Conservation (phyloP, 2,329 filamentous ascomycete species). For the Alternaria incomplexa region DNA sequence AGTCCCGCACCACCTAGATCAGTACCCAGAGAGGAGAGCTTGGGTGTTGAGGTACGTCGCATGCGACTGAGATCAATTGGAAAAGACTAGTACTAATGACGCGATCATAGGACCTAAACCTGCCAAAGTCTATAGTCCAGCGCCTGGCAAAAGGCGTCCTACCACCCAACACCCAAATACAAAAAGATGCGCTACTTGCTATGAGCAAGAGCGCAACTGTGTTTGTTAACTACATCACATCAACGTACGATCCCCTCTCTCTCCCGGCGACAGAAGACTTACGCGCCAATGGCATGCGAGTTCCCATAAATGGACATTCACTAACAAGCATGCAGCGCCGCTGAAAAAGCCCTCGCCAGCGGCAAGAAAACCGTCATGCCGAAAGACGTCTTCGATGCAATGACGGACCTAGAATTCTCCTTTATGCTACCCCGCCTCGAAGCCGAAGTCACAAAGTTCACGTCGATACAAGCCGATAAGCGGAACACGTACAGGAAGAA, state of each 20-base stretch:
- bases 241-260: conserved; percentile 62
- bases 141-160: conserved; percentile 80
- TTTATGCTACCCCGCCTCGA: conserved; percentile 75
- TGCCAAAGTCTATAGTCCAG: conserved; percentile 82
- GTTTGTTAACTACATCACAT: conserved; percentile 80
- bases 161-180: conserved; percentile 80
- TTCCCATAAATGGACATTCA: background rate
- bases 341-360: conserved; percentile 69
- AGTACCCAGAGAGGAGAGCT: conserved; percentile 46
- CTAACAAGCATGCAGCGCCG: conserved; percentile 63
- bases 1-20: conserved; percentile 31
- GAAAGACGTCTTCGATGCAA: conserved; percentile 75
- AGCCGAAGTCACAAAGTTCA: conserved; percentile 79
- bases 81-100: background rate
- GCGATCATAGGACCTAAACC: conserved; percentile 63
- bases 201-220: conserved; percentile 83
- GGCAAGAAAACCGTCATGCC: conserved; percentile 81
- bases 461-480: conserved; percentile 74
- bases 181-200: conserved; percentile 79
- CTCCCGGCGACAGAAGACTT: background rate
- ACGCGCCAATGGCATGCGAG: background rate
- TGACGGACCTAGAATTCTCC: conserved; percentile 77
- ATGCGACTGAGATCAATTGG: background rate
- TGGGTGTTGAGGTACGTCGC: conserved; percentile 53
- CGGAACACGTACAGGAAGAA: conserved; percentile 75